phyloP scores from a whole-genome alignment of 352 stramenopile genomes.

The Pythium grandisporangium region DNA sequence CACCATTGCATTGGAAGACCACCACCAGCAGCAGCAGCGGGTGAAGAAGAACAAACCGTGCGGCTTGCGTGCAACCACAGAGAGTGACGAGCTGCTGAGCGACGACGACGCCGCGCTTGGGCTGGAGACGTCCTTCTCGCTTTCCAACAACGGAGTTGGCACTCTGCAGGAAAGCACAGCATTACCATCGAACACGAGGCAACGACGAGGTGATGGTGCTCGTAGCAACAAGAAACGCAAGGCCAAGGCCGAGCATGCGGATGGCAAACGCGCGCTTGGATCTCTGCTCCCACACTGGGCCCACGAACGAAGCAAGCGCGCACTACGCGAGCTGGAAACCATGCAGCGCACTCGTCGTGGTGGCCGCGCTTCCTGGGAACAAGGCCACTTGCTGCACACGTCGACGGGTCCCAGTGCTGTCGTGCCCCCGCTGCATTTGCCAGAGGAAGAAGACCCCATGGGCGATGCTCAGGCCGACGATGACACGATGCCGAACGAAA shows the following conservation, averaged over 20 bases:
- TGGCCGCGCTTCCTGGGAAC: background rate
- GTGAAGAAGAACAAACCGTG: constrained; percentile 1
- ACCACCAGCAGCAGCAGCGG: constrained; percentile 5
- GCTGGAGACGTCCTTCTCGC: constrained; percentile 2
- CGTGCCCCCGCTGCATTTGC: background rate
- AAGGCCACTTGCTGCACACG: too few species aligned
- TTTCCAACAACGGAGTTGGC: constrained; percentile 13
- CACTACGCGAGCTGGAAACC: constrained; percentile 42
- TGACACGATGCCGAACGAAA: background rate
- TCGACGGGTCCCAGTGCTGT: background rate
- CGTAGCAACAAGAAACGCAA: constrained; percentile 12
- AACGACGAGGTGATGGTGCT: constrained; percentile 6
- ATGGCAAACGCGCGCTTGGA: constrained; percentile 15
- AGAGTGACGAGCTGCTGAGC: background rate
- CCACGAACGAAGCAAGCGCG: constrained; percentile 54
- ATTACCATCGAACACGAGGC: too few species aligned
- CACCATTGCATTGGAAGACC: too few species aligned
- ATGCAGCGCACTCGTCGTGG: constrained; percentile 5
- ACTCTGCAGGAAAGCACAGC: too few species aligned
- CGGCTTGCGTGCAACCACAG: background rate
- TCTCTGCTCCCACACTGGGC: constrained; percentile 50
- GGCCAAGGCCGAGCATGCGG: too few species aligned
- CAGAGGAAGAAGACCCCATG: too few species aligned
- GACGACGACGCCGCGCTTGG: background rate
- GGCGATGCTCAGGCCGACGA: too few species aligned